These are phyloP conservation scores for Podila epigama DNA, from an alignment of 192 early-diverging fungal genomes.

Conservation along the genomic window DNA sequence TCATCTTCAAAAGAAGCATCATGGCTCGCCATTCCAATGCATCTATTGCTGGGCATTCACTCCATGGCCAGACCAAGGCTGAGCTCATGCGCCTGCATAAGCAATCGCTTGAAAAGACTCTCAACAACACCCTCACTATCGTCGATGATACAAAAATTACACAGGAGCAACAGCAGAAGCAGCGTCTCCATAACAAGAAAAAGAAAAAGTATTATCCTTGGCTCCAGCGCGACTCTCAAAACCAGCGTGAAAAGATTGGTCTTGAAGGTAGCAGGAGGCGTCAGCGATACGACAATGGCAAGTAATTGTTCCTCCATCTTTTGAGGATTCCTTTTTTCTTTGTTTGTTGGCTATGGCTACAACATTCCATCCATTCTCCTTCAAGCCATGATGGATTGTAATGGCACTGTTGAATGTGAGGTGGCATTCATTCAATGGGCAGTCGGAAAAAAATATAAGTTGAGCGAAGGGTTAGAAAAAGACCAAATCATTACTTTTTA, in stretches of 20 bases:
- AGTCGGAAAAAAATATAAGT: too few species aligned
- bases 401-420: too few species aligned
- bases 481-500: too few species aligned
- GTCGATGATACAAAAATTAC: conserved; percentile 12
- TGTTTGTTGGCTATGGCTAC: background rate
- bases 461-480: too few species aligned
- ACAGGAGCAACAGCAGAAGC: conserved; percentile 3
- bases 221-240: conserved; percentile 51
- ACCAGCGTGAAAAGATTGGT: conserved; percentile 51
- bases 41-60: conserved; percentile 16
- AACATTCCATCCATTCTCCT: too few species aligned
- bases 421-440: too few species aligned
- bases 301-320: conserved; percentile 8
- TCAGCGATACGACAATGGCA: conserved; percentile 64
- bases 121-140: conserved; percentile 23
- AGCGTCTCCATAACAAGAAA: conserved; percentile 23
- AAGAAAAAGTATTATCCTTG: conserved; percentile 46
- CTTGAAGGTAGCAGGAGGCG: conserved; percentile 56
- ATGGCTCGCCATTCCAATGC: conserved; percentile 37
- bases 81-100: conserved; percentile 30
- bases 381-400: too few species aligned
- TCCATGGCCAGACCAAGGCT: conserved; percentile 35
- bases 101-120: conserved; percentile 26
- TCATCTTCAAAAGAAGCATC: background rate
- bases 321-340: background rate